Evolutionary conservation across 2,329 filamentous ascomycete species (phyloP), one percentile per base, ranked within the genome.

Genomic region (Elsinoe australis): DNA sequence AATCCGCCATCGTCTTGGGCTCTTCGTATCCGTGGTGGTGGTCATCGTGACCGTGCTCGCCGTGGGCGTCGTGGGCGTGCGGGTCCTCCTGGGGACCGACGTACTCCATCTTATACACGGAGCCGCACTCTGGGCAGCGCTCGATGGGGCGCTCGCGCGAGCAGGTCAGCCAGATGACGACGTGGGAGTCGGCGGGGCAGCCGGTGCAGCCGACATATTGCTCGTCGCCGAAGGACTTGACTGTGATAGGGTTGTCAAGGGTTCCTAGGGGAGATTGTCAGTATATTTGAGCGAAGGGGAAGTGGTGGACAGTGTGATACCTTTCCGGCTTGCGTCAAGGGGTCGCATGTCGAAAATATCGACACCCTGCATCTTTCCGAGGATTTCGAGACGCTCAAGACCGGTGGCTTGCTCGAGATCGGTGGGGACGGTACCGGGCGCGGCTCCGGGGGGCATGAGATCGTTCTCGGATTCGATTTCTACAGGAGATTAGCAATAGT

Each of bases 341-440:
- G 92, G 92, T 71, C 81, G 83, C 92, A 96, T 95, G 74, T 98
- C 89, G 75, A 98, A 98, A 67, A 96, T 76, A 67, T 98, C 92
- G 62, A 95, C 75, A 58, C 92, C 89, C 77, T 96, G 87, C 85
- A 96, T 95, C 82, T 98, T 98, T 72, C 92, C 92, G 67, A 98
- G 78, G 64, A 98, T 92, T 73, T 98, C 92, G 60, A 98, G 80
- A 80, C 92, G 89, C 78, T 98, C 92, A 52, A 96, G 78, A 85
- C 92, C 92, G 60, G 92, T 96, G 52, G 92, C 74, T 71, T 98
- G 92, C 70, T 96, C 88, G 66, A 94, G 71, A 71, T 98, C 92
- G 72, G 87, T 94, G 58, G 92, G 87, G 58, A 98, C 75, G 67
- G 84, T 85, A 65, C 92, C 90, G 56, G 81, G 72, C 60, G 78